phyloP scores from a whole-genome alignment of 148 eudicot genomes.

The Rhododendron mucronatum region DNA sequence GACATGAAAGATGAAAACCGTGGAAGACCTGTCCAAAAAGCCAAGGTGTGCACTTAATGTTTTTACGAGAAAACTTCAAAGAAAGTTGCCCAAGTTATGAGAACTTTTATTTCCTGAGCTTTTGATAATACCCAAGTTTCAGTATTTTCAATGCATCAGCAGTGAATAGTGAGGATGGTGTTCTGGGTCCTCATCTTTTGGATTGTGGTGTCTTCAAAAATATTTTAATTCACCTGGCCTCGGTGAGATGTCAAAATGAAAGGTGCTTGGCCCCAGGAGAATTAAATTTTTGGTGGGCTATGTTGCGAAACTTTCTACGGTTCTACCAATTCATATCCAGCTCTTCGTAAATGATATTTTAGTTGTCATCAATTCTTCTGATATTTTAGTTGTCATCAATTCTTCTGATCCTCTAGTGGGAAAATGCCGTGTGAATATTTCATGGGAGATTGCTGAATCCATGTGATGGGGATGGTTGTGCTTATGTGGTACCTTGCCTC shows the following conservation, averaged over 20 bases:
- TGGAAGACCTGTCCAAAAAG: constrained; percentile 65
- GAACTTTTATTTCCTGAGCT: not conserved
- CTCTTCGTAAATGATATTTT: not conserved
- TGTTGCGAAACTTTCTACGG: not conserved
- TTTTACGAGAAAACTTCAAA: not conserved
- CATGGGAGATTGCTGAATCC: not conserved
- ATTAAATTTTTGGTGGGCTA: not conserved
- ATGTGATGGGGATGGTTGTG: not conserved
- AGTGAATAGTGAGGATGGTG: not conserved
- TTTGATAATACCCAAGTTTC: not conserved
- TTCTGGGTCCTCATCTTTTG: not conserved
- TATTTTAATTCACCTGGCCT: not conserved
- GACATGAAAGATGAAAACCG: constrained; percentile 66
- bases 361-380: not conserved
- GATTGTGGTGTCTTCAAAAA: not conserved
- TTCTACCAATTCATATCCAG: not conserved
- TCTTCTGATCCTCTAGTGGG: not conserved
- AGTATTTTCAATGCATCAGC: not conserved
- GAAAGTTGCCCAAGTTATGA: not conserved
- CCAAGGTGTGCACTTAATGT: constrained; percentile 43
- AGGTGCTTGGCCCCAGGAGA: not conserved
- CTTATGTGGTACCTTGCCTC: not conserved
- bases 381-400: not conserved
- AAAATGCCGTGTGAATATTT: not conserved
- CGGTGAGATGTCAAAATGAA: not conserved